Conservation (phyloP, 2,329 filamentous ascomycete species). For the Alternaria sp. region DNA sequence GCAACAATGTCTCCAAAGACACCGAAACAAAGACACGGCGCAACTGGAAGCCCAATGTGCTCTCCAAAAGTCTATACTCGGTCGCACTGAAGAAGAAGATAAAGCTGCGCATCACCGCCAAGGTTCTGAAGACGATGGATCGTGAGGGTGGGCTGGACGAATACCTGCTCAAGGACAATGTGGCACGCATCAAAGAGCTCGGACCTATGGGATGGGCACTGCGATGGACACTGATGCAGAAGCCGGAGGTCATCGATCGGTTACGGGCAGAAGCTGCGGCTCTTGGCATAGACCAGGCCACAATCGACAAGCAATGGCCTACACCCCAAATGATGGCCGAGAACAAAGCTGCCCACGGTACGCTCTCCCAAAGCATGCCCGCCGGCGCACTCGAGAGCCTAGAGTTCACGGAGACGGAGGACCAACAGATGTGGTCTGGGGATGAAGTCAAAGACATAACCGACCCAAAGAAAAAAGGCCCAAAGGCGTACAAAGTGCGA, state of each 20-base stretch:
- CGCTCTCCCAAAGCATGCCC: conserved; percentile 4
- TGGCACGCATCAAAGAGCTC: conserved; percentile 79
- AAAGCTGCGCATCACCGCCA: conserved; percentile 71
- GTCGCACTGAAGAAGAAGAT: conserved; percentile 67
- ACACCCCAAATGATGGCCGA: conserved; percentile 23
- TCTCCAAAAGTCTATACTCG: conserved; percentile 71
- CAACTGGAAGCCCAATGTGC: conserved; percentile 76
- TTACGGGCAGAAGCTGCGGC: conserved; percentile 69
- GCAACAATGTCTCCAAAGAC: conserved; percentile 75
- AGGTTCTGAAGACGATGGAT: conserved; percentile 71
- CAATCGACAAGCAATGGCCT: conserved; percentile 43
- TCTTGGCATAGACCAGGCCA: conserved; percentile 66
- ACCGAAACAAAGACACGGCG: conserved; percentile 74
- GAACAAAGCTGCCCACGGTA: conserved; percentile 19
- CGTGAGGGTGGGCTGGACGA: conserved; percentile 89
- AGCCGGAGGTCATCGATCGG: conserved; percentile 67
- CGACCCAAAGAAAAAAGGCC: not conserved
- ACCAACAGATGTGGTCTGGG: conserved; percentile 17
- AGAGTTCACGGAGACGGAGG: conserved; percentile 12
- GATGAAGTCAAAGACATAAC: conserved; percentile 7
- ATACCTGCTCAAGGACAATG: conserved; percentile 84
- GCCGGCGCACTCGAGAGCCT: not conserved
- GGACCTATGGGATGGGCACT: conserved; percentile 90
- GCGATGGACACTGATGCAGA: conserved; percentile 89
- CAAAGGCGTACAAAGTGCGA: conserved; percentile 3